phyloP scores from a whole-genome alignment of 192 early-diverging fungal genomes.

The Coemansia sp. region DNA sequence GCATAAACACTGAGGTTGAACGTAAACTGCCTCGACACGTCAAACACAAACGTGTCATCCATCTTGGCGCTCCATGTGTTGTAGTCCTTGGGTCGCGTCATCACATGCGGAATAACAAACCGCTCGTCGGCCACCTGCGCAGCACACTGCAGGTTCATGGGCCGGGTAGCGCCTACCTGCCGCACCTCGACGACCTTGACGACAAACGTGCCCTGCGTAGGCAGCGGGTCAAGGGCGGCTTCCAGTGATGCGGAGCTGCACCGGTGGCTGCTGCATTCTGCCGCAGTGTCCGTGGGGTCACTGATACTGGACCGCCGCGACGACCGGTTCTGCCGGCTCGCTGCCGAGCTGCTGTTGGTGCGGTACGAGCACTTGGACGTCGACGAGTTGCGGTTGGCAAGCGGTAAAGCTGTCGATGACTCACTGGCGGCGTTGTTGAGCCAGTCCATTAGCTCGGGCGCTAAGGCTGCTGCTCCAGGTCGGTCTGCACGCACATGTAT shows the following conservation, averaged over 20 bases:
- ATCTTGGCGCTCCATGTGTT: conserved; percentile 46
- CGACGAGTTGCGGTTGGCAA: conserved; percentile 37
- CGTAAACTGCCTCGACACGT: conserved; percentile 50
- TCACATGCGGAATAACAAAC: conserved; percentile 51
- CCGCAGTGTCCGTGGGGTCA: not conserved
- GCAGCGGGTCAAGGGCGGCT: not conserved
- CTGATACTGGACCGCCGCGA: conserved; percentile 38
- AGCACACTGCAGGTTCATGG: conserved; percentile 55
- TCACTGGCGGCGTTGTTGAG: conserved; percentile 46
- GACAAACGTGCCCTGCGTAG: conserved; percentile 48
- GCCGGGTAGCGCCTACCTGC: conserved; percentile 35
- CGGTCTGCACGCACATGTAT: conserved; percentile 40
- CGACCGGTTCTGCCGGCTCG: conserved; percentile 36
- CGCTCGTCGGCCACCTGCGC: conserved; percentile 53
- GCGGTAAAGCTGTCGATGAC: conserved; percentile 33
- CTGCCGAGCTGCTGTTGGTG: conserved; percentile 55
- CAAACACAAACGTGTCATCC: conserved; percentile 58
- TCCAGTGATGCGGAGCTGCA: not conserved
- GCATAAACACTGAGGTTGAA: conserved; percentile 53
- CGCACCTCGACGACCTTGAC: conserved; percentile 52
- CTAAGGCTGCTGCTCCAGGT: conserved; percentile 16
- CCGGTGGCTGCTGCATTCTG: not conserved
- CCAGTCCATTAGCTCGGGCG: conserved; percentile 53
- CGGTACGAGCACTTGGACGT: conserved; percentile 47
- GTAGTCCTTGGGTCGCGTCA: conserved; percentile 34